Evolutionary conservation across 2,329 filamentous ascomycete species (phyloP).

Genomic region (Colletotrichum chrysophilum): DNA sequence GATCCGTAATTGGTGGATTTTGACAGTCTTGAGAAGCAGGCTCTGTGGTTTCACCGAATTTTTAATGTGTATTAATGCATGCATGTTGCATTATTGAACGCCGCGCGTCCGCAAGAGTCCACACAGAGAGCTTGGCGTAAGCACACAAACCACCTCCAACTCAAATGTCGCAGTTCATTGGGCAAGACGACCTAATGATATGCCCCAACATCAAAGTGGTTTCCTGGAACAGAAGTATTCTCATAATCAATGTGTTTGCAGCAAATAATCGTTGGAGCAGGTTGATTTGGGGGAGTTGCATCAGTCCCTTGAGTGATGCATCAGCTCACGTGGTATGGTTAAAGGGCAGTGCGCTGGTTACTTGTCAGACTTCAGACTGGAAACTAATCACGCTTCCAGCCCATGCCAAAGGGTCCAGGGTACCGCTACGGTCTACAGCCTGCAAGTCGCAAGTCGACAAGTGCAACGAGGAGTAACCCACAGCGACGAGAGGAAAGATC

Average conservation of each 20-base stretch:
- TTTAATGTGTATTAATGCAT: not conserved
- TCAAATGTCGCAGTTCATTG: not conserved
- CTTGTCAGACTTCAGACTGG: not conserved
- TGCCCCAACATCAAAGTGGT: not conserved
- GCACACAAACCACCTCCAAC: not conserved
- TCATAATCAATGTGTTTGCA: not conserved
- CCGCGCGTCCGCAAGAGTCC: not conserved
- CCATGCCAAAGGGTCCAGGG: not conserved
- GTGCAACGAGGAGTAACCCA: not conserved
- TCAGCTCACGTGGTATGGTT: not conserved
- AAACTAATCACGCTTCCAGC: not conserved
- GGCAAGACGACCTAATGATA: not conserved
- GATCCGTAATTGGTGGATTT: not conserved
- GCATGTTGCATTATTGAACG: not conserved
- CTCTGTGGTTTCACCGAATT: not conserved
- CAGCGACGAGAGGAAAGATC: not conserved
- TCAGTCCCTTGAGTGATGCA: not conserved
- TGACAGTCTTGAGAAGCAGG: not conserved
- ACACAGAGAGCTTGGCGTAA: not conserved
- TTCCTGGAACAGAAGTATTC: not conserved
- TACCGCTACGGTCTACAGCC: not conserved
- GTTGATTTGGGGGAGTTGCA: not conserved
- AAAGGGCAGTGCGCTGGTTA: not conserved
- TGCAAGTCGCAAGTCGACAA: not conserved
- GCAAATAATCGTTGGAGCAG: not conserved